Percentiles rank a stretch among this genome's conserved stretches.
These are phyloP conservation scores for Starmerella apis DNA, from an alignment of 805 yeast species.

Conservation along the genomic window DNA sequence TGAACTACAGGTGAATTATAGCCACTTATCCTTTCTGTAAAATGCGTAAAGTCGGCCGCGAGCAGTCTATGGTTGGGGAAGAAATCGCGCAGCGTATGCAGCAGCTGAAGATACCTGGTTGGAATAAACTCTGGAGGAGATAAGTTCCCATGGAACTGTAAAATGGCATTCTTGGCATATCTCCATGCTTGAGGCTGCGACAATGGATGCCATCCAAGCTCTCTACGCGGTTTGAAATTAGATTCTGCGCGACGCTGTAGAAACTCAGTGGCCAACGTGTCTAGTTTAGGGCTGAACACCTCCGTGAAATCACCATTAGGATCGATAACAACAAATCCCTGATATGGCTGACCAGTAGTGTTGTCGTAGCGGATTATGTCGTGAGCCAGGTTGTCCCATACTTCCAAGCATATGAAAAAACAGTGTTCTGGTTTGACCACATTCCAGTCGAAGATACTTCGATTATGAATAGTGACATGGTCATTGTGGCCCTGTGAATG, in stretches of 20 bases:
- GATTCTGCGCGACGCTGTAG: slow-evolving; percentile 42
- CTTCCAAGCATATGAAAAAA: slow-evolving; percentile 69
- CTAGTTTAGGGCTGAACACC: slow-evolving; percentile 53
- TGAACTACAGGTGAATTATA: slow-evolving; percentile 71
- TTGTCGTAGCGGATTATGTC: slow-evolving; percentile 70
- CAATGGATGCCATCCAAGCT: slow-evolving; percentile 49
- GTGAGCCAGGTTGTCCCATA: slow-evolving; percentile 74
- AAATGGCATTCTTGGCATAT: slow-evolving; percentile 39
- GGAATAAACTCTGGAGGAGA: slow-evolving; percentile 73
- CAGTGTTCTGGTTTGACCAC: slow-evolving; percentile 52
- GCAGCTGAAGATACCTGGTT: slow-evolving; percentile 57
- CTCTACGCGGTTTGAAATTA: slow-evolving; percentile 26
- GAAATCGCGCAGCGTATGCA: slow-evolving; percentile 48
- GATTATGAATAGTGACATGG: slow-evolving; percentile 56
- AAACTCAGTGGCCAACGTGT: slow-evolving; percentile 41
- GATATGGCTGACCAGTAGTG: slow-evolving; percentile 53
- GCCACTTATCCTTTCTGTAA: slow-evolving; percentile 39
- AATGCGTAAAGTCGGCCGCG: slow-evolving; percentile 54
- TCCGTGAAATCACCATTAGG: slow-evolving; percentile 66
- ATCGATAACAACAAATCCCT: slow-evolving; percentile 68
- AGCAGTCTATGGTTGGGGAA: slow-evolving; percentile 72
- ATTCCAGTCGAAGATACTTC: slow-evolving; percentile 69
- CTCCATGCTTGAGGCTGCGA: slow-evolving; percentile 40
- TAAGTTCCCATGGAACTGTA: slow-evolving; percentile 58
- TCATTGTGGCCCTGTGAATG: slow-evolving; percentile 39